Base-by-base conservation (phyloP, 345 rosid genomes). In the Citrus maxima region DNA sequence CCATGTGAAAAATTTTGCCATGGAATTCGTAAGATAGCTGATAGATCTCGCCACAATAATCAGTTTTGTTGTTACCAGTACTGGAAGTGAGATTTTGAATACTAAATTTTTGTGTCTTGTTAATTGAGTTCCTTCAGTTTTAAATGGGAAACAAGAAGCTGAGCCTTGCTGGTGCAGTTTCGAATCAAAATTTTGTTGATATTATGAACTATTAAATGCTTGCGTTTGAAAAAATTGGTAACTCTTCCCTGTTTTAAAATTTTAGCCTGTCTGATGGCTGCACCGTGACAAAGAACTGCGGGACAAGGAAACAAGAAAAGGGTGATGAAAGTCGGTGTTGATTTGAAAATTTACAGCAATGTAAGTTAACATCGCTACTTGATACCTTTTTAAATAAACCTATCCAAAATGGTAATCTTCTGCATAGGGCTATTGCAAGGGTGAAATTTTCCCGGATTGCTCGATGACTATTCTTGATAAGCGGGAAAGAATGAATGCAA, bases 1-100 rank as follows among this genome's bases (percentile, higher is more conserved):
- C 79, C 63, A 73, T 79, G 80, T 89, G 86, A 79, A 86, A 80
- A 84, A 24, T 90, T 90, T 90, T 90, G 92, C 81, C 64, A 56
- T 70, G 42, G 32, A 67, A 69, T 63, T 82, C 75, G 79, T 60
- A 64, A 38, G 35, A 34, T 85, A 58, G 68, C 73, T 75, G 49
- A 32, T 35, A 69, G 74, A 66, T 81, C 70, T 79, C 61, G 67
- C 75, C 4, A 65, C 68, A 77, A 38, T 67, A 56, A 67, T 40
- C 63, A 24, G 63, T n/a, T 51, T 54, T 62, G 73, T 13, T 34
- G 19, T n/a, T 64, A 42, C 61, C 18, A 16, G 14, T 64, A 10
- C 37, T 42, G 30, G 59, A 5, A 28, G 32, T 28, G 7, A 60
- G 67, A 64, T 2, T 59, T 25, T 58, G 30, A 6, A 40, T 12